These are phyloP conservation scores for Stemphylium beticola DNA, from an alignment of 2,329 filamentous ascomycete genomes.

Conservation along the genomic window DNA sequence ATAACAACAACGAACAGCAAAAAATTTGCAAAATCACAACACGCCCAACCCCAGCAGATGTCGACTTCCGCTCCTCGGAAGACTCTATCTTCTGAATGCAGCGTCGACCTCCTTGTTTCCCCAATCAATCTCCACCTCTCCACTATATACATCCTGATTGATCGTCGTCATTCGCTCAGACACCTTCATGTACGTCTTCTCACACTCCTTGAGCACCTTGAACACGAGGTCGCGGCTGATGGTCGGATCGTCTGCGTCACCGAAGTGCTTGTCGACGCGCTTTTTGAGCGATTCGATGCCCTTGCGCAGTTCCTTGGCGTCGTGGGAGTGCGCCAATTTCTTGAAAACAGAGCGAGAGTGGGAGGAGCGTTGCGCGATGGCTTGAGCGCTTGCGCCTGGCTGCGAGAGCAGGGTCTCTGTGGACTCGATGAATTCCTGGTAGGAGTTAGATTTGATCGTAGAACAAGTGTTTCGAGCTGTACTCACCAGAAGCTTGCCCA, in stretches of 20 bases:
- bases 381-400: constrained; percentile 55
- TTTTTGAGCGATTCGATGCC: constrained; percentile 90
- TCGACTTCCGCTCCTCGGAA: constrained; percentile 23
- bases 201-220: constrained; percentile 67
- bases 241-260: constrained; percentile 78
- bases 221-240: constrained; percentile 65
- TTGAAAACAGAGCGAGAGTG: constrained; percentile 84
- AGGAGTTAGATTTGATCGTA: constrained; percentile 12
- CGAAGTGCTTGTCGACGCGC: constrained; percentile 96
- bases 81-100: constrained; percentile 39
- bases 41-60: constrained; percentile 12
- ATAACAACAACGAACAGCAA: constrained; percentile 1
- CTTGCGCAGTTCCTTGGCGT: constrained; percentile 83
- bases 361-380: constrained; percentile 78
- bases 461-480: background rate
- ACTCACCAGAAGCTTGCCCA: constrained; percentile 78
- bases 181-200: constrained; percentile 61
- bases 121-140: constrained; percentile 53
- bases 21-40: background rate
- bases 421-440: constrained; percentile 82
- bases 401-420: constrained; percentile 74
- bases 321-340: constrained; percentile 81
- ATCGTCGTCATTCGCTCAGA: constrained; percentile 57
- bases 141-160: constrained; percentile 54
- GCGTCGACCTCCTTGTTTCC: constrained; percentile 35